A percentile compares a stretch with the other conserved stretches of the same genome.
Conservation (phyloP, 768 basidiomycete genomes). For the Coprinopsis cinerea region DNA sequence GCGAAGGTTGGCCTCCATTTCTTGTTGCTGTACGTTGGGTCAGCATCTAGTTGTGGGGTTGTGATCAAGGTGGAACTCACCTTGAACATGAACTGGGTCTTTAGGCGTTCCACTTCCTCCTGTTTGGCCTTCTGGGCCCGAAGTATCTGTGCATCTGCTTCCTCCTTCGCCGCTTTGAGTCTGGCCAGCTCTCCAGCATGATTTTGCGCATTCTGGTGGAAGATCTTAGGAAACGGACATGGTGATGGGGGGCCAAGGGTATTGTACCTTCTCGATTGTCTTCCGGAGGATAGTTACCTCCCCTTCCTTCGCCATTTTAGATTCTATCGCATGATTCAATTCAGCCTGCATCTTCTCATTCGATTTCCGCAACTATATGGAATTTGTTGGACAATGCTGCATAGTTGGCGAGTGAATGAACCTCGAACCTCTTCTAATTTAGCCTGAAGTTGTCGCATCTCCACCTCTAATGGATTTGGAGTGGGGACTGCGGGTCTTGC, state of each 20-base stretch:
- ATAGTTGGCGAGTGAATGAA: slow-evolving; percentile 3
- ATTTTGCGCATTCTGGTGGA: slow-evolving; percentile 45
- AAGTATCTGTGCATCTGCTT: slow-evolving; percentile 48
- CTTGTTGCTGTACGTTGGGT: slow-evolving; percentile 49
- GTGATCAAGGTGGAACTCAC: slow-evolving; percentile 29
- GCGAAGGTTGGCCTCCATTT: slow-evolving; percentile 51
- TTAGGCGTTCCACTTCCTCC: slow-evolving; percentile 63
- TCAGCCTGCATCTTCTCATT: slow-evolving; percentile 41
- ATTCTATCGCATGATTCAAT: slow-evolving; percentile 42
- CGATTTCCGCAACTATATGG: slow-evolving; percentile 42
- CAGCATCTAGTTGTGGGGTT: neutral
- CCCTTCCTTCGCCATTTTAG: slow-evolving; percentile 57
- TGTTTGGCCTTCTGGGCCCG: slow-evolving; percentile 57
- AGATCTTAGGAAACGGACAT: slow-evolving; percentile 5
- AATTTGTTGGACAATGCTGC: slow-evolving; percentile 11
- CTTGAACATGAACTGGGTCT: slow-evolving; percentile 65
- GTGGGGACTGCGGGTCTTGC: neutral
- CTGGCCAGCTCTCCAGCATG: slow-evolving; percentile 53
- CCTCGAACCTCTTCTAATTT: slow-evolving; percentile 43
- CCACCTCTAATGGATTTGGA: slow-evolving; percentile 4
- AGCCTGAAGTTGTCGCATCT: slow-evolving; percentile 25
- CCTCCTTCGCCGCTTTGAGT: slow-evolving; percentile 55
- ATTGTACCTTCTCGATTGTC: slow-evolving; percentile 61
- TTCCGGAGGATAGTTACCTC: slow-evolving; percentile 65
- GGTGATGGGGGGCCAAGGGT: neutral